A percentile compares a stretch with the other conserved stretches of the same genome.
These are phyloP conservation scores for Coemansia erecta DNA, from an alignment of 192 early-diverging fungal genomes.

Conservation along the genomic window DNA sequence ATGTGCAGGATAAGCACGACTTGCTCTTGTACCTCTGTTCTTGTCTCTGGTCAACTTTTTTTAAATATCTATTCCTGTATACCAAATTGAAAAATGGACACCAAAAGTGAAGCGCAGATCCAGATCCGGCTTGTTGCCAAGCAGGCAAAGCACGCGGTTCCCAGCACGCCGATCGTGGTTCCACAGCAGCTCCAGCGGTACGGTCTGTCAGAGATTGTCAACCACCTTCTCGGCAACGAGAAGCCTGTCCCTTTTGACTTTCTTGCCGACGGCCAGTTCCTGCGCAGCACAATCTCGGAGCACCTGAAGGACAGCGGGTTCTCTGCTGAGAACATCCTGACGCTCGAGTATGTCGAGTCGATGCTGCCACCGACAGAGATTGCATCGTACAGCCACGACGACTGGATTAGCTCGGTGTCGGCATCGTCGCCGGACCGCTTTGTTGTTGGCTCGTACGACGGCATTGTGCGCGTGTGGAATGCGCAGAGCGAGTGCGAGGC, in stretches of 20 bases:
- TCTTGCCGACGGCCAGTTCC: constrained; percentile 87
- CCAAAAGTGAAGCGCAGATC: constrained; percentile 57
- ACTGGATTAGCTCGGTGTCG: constrained; percentile 86
- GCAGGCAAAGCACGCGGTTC: constrained; percentile 71
- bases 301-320: constrained; percentile 65
- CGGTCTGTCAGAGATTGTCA: constrained; percentile 92
- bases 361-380: constrained; percentile 81
- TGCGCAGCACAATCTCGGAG: constrained; percentile 69
- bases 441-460: constrained; percentile 84
- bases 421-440: constrained; percentile 41
- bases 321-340: constrained; percentile 74
- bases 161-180: constrained; percentile 82
- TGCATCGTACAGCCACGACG: constrained; percentile 84
- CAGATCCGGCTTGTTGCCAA: constrained; percentile 84
- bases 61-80: neutral
- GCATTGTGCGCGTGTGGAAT: constrained; percentile 80
- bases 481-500: constrained; percentile 65
- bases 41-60: neutral
- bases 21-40: neutral
- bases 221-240: constrained; percentile 72
- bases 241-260: constrained; percentile 88
- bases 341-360: constrained; percentile 90
- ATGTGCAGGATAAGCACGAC: neutral
- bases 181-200: constrained; percentile 82
- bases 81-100: constrained; percentile 18